Evolutionary conservation across 805 yeast species (phyloP), one percentile per base, ranked within the genome.

Genomic region (Hanseniaspora taiwanica): DNA sequence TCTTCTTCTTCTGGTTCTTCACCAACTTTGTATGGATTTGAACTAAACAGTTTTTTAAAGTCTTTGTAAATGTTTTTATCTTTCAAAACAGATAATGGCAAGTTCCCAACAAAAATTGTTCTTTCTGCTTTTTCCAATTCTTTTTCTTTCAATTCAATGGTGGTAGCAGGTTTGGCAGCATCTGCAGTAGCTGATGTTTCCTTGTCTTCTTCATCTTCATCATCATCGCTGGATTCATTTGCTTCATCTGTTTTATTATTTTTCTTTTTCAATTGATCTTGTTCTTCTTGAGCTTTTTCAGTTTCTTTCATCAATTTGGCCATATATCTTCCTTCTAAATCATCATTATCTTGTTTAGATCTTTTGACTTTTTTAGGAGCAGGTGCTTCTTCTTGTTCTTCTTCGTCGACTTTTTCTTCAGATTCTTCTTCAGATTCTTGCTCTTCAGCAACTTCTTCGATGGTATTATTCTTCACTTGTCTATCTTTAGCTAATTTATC

Each of bases 31-130:
- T 33, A 16, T 18, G 33, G 18, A 38, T 38, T 35, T 39, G 41
- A 40, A 4, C 50, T 43, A 49, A 89, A 81, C n/a, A 71, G 60
- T 46, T 65, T 66, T 57, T 82, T 81, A 60, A 89, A 79, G 40
- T 65, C 58, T 52, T 77, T 81, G 53, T 73, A 74, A 10, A 65
- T 59, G 31, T 65, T 58, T 55, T 83, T 84, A 37, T 74, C 70
- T 2, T 80, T 69, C 46, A 86, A 73, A 7, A 78, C 85, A 1
- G 63, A 53, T 31, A 76, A 62, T 25, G 82, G 73, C 12, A 89
- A 72, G 57, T 91, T 91, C 35, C 96, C 97, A 8, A 91, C 78
- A 53, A 91, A 91, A 0, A 89, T 66, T 0, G 95, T 85, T 49
- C 79, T 71, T 48, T 81, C 84, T 5, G 94, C 93, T 58, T 83